Evolutionary conservation across 495 filamentous ascomycete genomes (phyloP), one percentile per base, ranked within the genome.

Genomic region (Friedmanniomyces simplex): DNA sequence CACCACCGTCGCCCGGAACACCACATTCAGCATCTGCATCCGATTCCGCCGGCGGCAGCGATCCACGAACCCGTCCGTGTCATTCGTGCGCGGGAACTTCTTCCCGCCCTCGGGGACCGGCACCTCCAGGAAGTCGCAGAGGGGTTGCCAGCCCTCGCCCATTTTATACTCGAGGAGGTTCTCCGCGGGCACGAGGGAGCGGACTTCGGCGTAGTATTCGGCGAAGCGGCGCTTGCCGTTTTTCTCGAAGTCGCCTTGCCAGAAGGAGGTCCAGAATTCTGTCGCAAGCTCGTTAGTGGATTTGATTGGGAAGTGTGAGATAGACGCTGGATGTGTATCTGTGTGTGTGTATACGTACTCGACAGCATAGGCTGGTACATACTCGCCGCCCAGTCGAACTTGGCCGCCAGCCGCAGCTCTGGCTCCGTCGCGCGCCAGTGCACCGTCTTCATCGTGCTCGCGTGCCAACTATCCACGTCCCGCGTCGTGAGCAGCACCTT

Each of bases 61-160:
- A 52, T 76, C 72, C 64, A 81, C 78, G 68, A 85, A 85, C 59
- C 79, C 76, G 63, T 65, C 80, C 70, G 69, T 64, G 54, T 78
- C 76, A 59, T 78, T 76, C 16, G 71, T 71, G 50, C 71, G 68
- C 8, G 76, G 76, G 61, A 77, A 78, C 30, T 66, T 66, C 58
- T 65, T 62, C 26, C 75, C 77, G 26, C 75, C 77, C 59, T 77
- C 69, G 10, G 84, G 84, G 8, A 82, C 68, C 6, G 75, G 72
- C 52, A 80, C 75, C 37, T 78, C 82, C 0, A 86, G 74, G 70
- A 86, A 86, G 54, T 81, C 73, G 71, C 82, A 85, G 18, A 88
- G 73, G 11, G 82, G 83, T 25, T 66, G 79, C 83, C 83, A 86
- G 53, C 84, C 84, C 45, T 83, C 76, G 47, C 76, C 74, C 59